A percentile compares a stretch with the other conserved stretches of the same genome.
phyloP scores from a whole-genome alignment of 805 yeast species.

The Candida insectalens region DNA sequence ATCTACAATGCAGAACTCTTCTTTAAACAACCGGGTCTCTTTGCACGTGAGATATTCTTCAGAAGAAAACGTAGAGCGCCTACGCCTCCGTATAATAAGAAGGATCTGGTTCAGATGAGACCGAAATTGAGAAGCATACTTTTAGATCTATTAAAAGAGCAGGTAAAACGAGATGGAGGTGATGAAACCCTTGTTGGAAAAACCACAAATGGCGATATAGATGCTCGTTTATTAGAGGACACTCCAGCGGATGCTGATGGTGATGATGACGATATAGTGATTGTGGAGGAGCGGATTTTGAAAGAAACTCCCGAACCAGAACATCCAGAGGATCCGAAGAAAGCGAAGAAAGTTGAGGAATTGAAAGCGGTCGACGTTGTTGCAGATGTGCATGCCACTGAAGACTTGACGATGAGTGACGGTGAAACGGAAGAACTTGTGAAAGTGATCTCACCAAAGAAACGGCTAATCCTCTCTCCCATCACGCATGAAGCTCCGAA shows the following conservation, averaged over 20 bases:
- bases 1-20: slow-evolving; percentile 62
- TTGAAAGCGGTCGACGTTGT: background rate
- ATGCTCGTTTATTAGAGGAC: no score
- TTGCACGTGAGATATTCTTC: slow-evolving; percentile 19
- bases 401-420: background rate
- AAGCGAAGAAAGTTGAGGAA: background rate
- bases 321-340: background rate
- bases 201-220: no score
- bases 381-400: background rate
- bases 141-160: slow-evolving; percentile 17
- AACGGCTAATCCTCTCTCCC: no score
- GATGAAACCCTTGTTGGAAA: slow-evolving; percentile 17
- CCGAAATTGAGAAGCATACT: slow-evolving; percentile 14
- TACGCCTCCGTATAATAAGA: slow-evolving; percentile 6
- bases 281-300: background rate
- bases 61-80: no score
- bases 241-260: background rate
- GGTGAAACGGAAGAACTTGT: background rate
- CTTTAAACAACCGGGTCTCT: slow-evolving; percentile 36
- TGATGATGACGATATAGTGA: slow-evolving; percentile 3
- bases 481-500: no score
- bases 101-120: no score
- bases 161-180: slow-evolving; percentile 16
- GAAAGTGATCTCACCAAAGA: no score
- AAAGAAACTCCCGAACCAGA: background rate